phyloP scores from a whole-genome alignment of 192 early-diverging fungal genomes.

The Linnemannia schmuckeri region DNA sequence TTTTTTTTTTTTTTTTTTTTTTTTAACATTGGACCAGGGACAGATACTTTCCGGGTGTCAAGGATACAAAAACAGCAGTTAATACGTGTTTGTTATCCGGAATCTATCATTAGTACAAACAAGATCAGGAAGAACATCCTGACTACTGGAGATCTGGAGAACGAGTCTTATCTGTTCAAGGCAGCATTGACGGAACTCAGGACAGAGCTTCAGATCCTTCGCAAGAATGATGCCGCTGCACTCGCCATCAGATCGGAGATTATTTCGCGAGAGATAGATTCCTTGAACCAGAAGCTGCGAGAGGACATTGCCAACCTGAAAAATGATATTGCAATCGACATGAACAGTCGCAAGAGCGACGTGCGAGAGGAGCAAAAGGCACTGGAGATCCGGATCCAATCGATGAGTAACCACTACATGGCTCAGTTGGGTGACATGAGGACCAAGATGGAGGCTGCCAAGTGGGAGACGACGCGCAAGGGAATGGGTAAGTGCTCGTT shows the following conservation, averaged over 20 bases:
- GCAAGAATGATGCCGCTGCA: constrained; percentile 81
- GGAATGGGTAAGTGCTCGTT: constrained; percentile 70
- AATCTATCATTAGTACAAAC: constrained; percentile 52
- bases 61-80: not conserved
- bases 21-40: not conserved
- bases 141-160: constrained; percentile 85
- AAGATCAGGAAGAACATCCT: constrained; percentile 67
- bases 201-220: constrained; percentile 80
- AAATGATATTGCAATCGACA: constrained; percentile 89
- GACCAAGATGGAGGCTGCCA: constrained; percentile 90
- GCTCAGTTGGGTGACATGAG: constrained; percentile 85
- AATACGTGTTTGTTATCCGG: not conserved
- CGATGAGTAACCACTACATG: constrained; percentile 88
- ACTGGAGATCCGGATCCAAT: constrained; percentile 83
- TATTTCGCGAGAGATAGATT: constrained; percentile 85
- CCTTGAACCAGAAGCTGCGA: constrained; percentile 76
- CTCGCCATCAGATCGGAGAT: constrained; percentile 80
- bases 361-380: constrained; percentile 81
- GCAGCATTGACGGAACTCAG: constrained; percentile 86
- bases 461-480: constrained; percentile 85
- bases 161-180: constrained; percentile 87
- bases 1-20: not conserved
- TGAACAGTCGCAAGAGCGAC: constrained; percentile 92
- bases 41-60: not conserved
- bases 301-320: constrained; percentile 85